phyloP scores from a whole-genome alignment of 768 basidiomycete species.

The Amanita phalloides region DNA sequence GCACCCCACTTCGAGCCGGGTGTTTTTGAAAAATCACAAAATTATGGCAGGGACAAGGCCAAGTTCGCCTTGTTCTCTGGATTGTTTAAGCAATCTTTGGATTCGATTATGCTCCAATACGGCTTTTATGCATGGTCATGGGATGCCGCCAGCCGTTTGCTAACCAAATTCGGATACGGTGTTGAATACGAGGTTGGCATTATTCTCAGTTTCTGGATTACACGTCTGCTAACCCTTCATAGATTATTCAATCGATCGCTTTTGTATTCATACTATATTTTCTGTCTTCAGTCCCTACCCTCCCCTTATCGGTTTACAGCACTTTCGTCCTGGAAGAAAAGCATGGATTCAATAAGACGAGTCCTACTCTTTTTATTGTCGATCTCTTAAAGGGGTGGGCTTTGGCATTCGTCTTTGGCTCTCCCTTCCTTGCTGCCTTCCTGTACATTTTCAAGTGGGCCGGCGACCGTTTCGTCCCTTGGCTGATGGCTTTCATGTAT shows the following conservation, averaged over 20 bases:
- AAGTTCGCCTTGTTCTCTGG: slow-evolving; percentile 68
- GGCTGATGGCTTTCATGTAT: slow-evolving; percentile 88
- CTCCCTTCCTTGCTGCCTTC: slow-evolving; percentile 82
- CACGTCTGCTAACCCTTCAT: neutral
- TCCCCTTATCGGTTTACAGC: slow-evolving; percentile 74
- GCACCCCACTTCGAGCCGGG: slow-evolving; percentile 55
- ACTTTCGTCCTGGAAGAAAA: slow-evolving; percentile 93
- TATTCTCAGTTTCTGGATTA: neutral
- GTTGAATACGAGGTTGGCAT: slow-evolving; percentile 59
- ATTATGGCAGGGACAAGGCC: slow-evolving; percentile 87
- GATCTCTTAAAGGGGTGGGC: slow-evolving; percentile 79
- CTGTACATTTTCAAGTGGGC: slow-evolving; percentile 89
- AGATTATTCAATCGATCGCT: slow-evolving; percentile 81
- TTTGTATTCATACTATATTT: slow-evolving; percentile 64
- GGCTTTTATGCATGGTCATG: slow-evolving; percentile 83
- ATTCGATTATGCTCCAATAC: slow-evolving; percentile 59
- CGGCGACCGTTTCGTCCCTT: slow-evolving; percentile 85
- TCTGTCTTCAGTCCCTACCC: slow-evolving; percentile 51
- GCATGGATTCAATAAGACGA: slow-evolving; percentile 96
- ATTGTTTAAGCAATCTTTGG: slow-evolving; percentile 62
- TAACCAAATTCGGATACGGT: slow-evolving; percentile 51
- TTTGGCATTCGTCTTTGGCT: slow-evolving; percentile 59
- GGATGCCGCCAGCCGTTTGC: slow-evolving; percentile 43
- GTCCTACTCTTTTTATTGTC: slow-evolving; percentile 57
- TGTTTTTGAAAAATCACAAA: slow-evolving; percentile 82